Evolutionary conservation across 441 rosid genomes (phyloP).

Genomic region (Pelargonium australe): DNA sequence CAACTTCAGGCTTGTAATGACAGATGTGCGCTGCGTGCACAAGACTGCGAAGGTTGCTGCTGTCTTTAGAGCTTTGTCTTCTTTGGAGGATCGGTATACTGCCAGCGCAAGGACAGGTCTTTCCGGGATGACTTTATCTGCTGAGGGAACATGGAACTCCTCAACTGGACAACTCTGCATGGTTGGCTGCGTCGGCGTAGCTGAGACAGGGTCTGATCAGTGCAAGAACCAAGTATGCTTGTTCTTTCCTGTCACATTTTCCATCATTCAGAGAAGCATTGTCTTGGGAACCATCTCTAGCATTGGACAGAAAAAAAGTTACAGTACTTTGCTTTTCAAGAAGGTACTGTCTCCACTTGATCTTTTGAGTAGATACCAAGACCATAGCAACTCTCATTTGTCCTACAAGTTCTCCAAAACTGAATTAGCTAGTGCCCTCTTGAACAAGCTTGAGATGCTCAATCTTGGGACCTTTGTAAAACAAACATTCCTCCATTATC

Average conservation of each 20-base stretch:
- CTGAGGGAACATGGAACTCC: conserved; percentile 2
- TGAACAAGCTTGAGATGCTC: background rate
- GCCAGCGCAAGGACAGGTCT: background rate
- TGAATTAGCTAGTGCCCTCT: background rate
- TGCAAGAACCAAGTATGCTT: background rate
- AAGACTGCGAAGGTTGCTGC: background rate
- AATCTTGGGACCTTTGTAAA: background rate
- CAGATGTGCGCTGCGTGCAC: background rate
- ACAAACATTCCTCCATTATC: background rate
- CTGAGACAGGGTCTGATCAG: background rate
- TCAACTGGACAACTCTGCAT: conserved; percentile 3
- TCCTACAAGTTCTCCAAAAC: too few species aligned
- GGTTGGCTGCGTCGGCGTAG: background rate
- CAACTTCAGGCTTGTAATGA: background rate
- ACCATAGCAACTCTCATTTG: too few species aligned
- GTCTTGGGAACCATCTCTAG: conserved; percentile 5
- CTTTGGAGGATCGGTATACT: background rate
- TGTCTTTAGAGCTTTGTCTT: background rate
- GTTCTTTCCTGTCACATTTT: background rate
- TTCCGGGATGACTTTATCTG: background rate
- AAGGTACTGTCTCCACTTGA: background rate
- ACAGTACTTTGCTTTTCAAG: background rate
- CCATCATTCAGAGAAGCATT: background rate
- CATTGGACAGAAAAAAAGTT: background rate
- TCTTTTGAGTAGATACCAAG: too few species aligned